Evolutionary conservation across 495 filamentous ascomycete genomes (phyloP).

Genomic region (Hypoxylon trugodes): DNA sequence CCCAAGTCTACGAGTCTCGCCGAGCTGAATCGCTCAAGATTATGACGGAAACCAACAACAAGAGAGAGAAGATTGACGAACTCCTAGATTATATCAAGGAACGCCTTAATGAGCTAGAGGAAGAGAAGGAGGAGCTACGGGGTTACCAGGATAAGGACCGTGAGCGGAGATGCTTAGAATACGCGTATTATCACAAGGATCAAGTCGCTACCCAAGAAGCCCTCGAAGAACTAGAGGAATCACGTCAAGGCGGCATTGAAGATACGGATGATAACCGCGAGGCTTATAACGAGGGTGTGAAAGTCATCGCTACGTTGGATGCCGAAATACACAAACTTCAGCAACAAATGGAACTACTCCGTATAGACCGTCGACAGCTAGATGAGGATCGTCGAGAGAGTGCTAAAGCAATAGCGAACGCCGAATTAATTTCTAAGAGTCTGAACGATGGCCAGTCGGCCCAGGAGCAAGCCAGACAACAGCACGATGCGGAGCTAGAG

Average conservation of each 20-base stretch:
- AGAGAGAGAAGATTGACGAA: conserved; percentile 93
- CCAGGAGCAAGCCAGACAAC: conserved; percentile 72
- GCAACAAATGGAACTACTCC: conserved; percentile 83
- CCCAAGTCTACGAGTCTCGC: conserved; percentile 93
- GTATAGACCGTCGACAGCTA: conserved; percentile 85
- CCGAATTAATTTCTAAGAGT: conserved; percentile 83
- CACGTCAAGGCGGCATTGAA: conserved; percentile 79
- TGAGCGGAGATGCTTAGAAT: conserved; percentile 91
- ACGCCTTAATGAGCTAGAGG: conserved; percentile 86
- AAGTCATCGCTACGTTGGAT: conserved; percentile 79
- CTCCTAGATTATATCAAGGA: conserved; percentile 89
- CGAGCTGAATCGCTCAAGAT: conserved; percentile 92
- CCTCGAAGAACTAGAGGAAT: conserved; percentile 84
- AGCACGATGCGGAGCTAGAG: conserved; percentile 76
- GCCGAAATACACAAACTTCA: conserved; percentile 78
- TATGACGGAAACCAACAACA: conserved; percentile 95
- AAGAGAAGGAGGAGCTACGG: conserved; percentile 94
- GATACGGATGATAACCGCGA: conserved; percentile 83
- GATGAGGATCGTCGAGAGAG: conserved; percentile 89
- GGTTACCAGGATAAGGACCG: conserved; percentile 94
- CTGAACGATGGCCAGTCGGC: conserved; percentile 81
- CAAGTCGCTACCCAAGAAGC: conserved; percentile 79
- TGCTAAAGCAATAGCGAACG: conserved; percentile 78
- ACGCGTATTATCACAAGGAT: conserved; percentile 90
- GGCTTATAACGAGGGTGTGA: conserved; percentile 79